Evolutionary conservation across 2,329 filamentous ascomycete species (phyloP), one percentile per base, ranked within the genome.

Genomic region (Macrophomina tecta): DNA sequence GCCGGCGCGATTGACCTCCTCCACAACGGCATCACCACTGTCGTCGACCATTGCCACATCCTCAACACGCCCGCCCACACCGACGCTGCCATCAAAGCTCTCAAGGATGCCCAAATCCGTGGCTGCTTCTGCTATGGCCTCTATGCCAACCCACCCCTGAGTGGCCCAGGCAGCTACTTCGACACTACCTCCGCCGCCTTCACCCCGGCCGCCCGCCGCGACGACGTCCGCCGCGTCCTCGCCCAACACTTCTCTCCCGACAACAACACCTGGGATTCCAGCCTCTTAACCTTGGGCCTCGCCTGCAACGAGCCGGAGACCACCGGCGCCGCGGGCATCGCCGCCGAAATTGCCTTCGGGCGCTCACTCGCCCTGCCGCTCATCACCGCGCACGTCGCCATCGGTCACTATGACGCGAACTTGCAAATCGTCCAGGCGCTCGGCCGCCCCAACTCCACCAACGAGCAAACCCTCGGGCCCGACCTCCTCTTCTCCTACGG

Each of bases 401-500:
- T 56, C 53, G 53, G 53, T 8, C 53, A 56, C 53, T 56, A 56
- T 36, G 53, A 56, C 52, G 23, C 52, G 8, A 12, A 12, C 8
- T 8, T 18, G 1, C 36, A 7, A 1, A 11, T 56, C 4, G 53
- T 56, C 16, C 53, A 56, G 53, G 8, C 5, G n/a, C 53, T 56
- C 7, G 34, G 9, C 8, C 34, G 40, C 11, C 3, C 4, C n/a
- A 0, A 9, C 8, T 23, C 23, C 23, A 23, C 23, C 23, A 23
- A 23, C 23, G 23, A 23, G 23, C 23, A 23, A 23, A 4, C 11
- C 2, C 53, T 56, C 0, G 53, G 53, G 1, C 1, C 28, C 7
- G 58, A 48, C 46, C 58, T 62, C 9, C 42, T 62, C 40, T 62
- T 62, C 58, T 23, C 42, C 28, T 40, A 48, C 46, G 58, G 58